Conservation (phyloP, 176 grass and related monocot genomes). For the Saccharum spontaneum region DNA sequence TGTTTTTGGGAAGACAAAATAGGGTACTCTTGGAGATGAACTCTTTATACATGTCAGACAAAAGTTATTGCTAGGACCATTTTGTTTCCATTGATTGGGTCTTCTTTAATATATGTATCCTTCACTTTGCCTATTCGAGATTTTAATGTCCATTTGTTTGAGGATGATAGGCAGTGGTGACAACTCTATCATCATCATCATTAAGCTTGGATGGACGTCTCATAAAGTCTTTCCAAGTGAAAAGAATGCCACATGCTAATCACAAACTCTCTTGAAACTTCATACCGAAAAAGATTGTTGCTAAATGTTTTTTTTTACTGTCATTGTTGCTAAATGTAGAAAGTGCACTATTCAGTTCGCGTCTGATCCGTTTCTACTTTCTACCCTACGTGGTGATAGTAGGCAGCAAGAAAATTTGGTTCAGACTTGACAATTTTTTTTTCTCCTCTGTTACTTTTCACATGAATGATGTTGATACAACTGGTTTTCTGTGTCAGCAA, state of each 20-base stretch:
- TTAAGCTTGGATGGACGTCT: not conserved
- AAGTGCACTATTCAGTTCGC: not conserved
- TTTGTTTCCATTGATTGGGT: no score
- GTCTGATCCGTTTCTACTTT: not conserved
- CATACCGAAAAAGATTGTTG: not conserved
- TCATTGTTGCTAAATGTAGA: not conserved
- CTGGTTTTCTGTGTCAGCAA: not conserved
- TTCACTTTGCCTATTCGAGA: no score
- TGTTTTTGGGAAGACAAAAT: no score
- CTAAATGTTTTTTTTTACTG: no score
- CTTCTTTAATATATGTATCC: no score
- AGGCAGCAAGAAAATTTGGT: not conserved
- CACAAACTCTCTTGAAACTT: not conserved
- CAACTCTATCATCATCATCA: not conserved
- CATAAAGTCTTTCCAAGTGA: not conserved
- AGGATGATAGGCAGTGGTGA: not conserved
- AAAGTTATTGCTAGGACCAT: no score
- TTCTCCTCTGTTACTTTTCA: not conserved
- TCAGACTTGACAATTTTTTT: not conserved
- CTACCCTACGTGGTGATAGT: not conserved
- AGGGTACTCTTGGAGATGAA: no score
- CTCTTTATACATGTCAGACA: no score
- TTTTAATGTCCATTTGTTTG: not conserved
- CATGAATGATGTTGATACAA: not conserved
- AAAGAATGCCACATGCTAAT: not conserved